Evolutionary conservation across 441 rosid genomes (phyloP).

Genomic region (Populus trichocarpa): DNA sequence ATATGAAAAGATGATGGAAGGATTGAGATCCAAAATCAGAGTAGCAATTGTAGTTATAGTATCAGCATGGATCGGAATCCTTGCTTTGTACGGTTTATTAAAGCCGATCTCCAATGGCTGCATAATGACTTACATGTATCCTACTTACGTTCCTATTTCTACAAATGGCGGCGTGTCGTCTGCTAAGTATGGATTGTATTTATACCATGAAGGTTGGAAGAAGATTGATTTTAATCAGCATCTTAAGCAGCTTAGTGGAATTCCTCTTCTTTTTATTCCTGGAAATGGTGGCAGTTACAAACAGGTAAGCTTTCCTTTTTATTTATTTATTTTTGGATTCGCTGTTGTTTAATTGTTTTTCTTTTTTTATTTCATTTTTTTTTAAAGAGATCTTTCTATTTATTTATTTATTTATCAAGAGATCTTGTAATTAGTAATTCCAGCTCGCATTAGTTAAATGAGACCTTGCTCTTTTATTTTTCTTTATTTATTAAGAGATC

Average conservation of each 20-base stretch:
- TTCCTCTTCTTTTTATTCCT: constrained; percentile 93
- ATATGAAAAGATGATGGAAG: constrained; percentile 17
- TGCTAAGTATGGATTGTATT: constrained; percentile 67
- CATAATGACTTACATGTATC: constrained; percentile 93
- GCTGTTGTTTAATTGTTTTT: background rate
- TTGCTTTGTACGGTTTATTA: constrained; percentile 58
- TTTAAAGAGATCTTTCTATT: too few species aligned
- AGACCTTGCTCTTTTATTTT: too few species aligned
- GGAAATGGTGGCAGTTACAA: constrained; percentile 98
- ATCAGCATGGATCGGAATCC: constrained; percentile 49
- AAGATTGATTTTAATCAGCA: constrained; percentile 82
- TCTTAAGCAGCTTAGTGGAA: constrained; percentile 72
- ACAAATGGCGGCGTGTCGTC: constrained; percentile 36
- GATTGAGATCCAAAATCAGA: constrained; percentile 48
- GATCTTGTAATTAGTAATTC: too few species aligned
- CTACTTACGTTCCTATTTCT: constrained; percentile 83
- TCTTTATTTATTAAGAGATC: too few species aligned
- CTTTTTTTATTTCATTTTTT: background rate
- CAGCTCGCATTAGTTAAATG: too few species aligned
- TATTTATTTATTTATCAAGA: too few species aligned
- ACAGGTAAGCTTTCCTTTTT: constrained; percentile 55
- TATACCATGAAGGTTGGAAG: constrained; percentile 97
- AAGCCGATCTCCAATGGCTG: constrained; percentile 84
- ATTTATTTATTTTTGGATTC: background rate
- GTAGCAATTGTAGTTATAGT: constrained; percentile 41